These are phyloP conservation scores for Pichia sp. DNA, from an alignment of 1,139 yeast genomes.

Conservation along the genomic window DNA sequence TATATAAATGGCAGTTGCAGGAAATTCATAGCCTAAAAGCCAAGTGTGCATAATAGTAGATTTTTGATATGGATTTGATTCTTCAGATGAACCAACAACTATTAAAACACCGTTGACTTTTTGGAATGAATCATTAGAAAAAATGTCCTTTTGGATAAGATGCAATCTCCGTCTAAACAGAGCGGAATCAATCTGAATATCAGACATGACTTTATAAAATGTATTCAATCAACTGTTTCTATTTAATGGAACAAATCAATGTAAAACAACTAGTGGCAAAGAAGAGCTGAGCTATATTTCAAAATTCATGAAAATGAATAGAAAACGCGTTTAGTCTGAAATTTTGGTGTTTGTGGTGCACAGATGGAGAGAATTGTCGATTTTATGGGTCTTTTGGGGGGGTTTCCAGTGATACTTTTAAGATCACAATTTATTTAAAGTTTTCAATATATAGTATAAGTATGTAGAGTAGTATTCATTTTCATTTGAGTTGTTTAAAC, in stretches of 20 bases:
- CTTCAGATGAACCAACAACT: constrained; percentile 77
- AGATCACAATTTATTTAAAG: too few species aligned
- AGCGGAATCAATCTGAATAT: constrained; percentile 28
- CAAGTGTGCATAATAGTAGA: constrained; percentile 86
- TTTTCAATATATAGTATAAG: too few species aligned
- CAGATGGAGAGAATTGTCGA: background rate
- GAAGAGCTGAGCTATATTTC: background rate
- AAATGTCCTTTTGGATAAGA: constrained; percentile 35
- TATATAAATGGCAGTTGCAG: constrained; percentile 73
- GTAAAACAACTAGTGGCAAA: background rate
- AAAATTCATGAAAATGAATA: background rate
- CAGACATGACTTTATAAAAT: constrained; percentile 25
- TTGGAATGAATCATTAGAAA: constrained; percentile 37
- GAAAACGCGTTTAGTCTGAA: background rate
- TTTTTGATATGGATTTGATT: constrained; percentile 85
- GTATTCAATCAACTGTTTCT: background rate
- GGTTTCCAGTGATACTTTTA: background rate
- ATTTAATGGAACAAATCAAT: background rate
- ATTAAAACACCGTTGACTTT: constrained; percentile 54
- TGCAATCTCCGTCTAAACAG: constrained; percentile 37
- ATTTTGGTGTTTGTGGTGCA: background rate
- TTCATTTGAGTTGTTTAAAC: too few species aligned
- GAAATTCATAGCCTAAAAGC: constrained; percentile 92
- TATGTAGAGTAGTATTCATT: too few species aligned
- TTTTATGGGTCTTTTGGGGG: background rate